These are phyloP conservation scores for Cylindrodendrum hubeiense DNA, from an alignment of 2,329 filamentous ascomycete species.

Conservation along the genomic window DNA sequence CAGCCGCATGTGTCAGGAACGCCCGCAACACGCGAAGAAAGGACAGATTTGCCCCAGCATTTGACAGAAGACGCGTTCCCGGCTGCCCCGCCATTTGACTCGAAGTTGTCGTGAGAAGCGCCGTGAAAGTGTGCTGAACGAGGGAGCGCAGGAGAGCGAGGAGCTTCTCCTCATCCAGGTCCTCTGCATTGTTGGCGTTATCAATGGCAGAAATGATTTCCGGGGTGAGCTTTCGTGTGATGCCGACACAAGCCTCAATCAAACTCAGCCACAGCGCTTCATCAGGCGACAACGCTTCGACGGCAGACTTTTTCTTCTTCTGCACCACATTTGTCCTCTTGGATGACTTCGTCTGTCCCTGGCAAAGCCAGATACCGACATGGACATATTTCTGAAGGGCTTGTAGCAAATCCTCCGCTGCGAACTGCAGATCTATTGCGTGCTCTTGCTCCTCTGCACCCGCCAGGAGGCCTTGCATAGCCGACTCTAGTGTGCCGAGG, in stretches of 20 bases:
- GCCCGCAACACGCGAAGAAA: conserved; percentile 91
- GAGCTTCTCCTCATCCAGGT: conserved; percentile 70
- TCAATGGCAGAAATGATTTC: conserved; percentile 57
- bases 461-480: conserved; percentile 79
- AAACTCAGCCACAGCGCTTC: conserved; percentile 72
- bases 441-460: conserved; percentile 69
- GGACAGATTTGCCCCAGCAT: conserved; percentile 71
- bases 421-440: conserved; percentile 65
- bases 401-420: conserved; percentile 79
- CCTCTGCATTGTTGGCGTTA: conserved; percentile 41
- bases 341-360: conserved; percentile 79
- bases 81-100: conserved; percentile 51
- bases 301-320: conserved; percentile 60
- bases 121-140: conserved; percentile 92
- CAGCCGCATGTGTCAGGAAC: conserved; percentile 86
- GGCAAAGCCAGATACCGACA: conserved; percentile 96
- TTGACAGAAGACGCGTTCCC: conserved; percentile 52
- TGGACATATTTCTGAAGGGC: conserved; percentile 90
- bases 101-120: conserved; percentile 83
- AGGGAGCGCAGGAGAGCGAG: conserved; percentile 78
- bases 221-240: conserved; percentile 74
- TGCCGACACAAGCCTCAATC: conserved; percentile 71
- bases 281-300: conserved; percentile 62
- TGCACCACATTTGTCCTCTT: conserved; percentile 60
- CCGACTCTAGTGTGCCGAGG: conserved; percentile 81